phyloP scores from a whole-genome alignment of 2,329 filamentous ascomycete genomes.

The Ceratocystis variospora region DNA sequence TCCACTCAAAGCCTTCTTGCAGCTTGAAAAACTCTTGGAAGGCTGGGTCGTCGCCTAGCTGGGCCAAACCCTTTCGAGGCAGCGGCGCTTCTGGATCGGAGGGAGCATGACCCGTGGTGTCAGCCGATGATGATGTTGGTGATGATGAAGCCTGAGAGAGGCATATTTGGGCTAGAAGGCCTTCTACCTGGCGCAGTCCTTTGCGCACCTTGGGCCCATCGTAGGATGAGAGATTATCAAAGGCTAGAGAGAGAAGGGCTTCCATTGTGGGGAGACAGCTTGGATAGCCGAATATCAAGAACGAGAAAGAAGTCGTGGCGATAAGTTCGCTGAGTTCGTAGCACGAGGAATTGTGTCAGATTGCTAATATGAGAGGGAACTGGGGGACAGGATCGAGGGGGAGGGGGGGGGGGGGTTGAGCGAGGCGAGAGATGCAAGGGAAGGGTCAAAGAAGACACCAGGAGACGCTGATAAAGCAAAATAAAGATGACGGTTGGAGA shows the following conservation, averaged over 20 bases:
- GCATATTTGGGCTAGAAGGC: constrained; percentile 86
- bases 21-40: constrained; percentile 94
- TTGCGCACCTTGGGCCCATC: constrained; percentile 83
- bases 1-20: constrained; percentile 97
- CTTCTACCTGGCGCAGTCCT: constrained; percentile 85
- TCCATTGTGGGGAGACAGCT: constrained; percentile 52
- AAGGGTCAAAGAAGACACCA: background rate
- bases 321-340: background rate
- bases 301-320: background rate
- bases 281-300: background rate
- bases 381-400: background rate
- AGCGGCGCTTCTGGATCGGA: constrained; percentile 27
- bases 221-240: constrained; percentile 91
- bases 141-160: constrained; percentile 39
- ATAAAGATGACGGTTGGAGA: background rate
- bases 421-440: background rate
- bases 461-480: background rate
- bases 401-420: background rate
- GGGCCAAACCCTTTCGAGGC: constrained; percentile 48
- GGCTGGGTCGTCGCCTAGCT: constrained; percentile 67
- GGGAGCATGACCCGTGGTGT: background rate
- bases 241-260: constrained; percentile 77
- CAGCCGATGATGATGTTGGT: constrained; percentile 1
- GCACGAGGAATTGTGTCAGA: background rate
- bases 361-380: background rate